Evolutionary conservation across 179 eudicot genomes (phyloP).

Genomic region (Drosera spatulata): DNA sequence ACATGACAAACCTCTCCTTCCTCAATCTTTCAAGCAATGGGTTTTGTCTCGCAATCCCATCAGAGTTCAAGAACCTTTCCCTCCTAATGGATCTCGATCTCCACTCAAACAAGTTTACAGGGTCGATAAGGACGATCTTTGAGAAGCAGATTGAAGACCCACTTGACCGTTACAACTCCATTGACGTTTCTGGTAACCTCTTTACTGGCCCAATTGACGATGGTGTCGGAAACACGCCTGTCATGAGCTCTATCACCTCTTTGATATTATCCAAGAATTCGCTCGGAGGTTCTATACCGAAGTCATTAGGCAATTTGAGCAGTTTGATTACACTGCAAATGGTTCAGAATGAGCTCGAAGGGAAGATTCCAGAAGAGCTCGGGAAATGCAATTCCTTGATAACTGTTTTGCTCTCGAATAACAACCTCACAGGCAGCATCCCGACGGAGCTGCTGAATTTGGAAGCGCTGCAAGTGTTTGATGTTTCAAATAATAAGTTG

Average conservation of each 20-base stretch:
- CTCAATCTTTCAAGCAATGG: slow-evolving; percentile 65
- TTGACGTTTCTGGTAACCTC: slow-evolving; percentile 52
- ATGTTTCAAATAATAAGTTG: slow-evolving; percentile 52
- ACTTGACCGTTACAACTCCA: slow-evolving; percentile 43
- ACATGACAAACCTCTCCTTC: slow-evolving; percentile 55
- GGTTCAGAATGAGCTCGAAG: slow-evolving; percentile 23
- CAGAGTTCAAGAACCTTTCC: slow-evolving; percentile 31
- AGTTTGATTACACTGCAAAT: slow-evolving; percentile 33
- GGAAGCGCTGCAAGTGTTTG: slow-evolving; percentile 24
- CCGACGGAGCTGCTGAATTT: slow-evolving; percentile 41
- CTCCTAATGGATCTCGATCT: slow-evolving; percentile 56
- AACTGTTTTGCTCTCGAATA: slow-evolving; percentile 30
- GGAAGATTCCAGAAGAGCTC: slow-evolving; percentile 44
- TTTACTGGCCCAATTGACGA: slow-evolving; percentile 45
- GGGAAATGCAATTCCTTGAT: slow-evolving; percentile 31
- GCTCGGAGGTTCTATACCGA: slow-evolving; percentile 55
- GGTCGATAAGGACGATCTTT: slow-evolving; percentile 27
- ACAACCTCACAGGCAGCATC: slow-evolving; percentile 38
- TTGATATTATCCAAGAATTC: slow-evolving; percentile 51
- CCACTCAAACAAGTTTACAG: slow-evolving; percentile 58
- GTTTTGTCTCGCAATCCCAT: slow-evolving; percentile 40
- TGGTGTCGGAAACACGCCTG: slow-evolving; percentile 28
- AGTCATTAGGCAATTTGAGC: slow-evolving; percentile 48
- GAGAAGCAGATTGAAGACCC: slow-evolving; percentile 24
- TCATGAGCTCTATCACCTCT: slow-evolving; percentile 35